These are phyloP conservation scores for Talaromyces wortmannii DNA, from an alignment of 495 filamentous ascomycete genomes.

Conservation along the genomic window DNA sequence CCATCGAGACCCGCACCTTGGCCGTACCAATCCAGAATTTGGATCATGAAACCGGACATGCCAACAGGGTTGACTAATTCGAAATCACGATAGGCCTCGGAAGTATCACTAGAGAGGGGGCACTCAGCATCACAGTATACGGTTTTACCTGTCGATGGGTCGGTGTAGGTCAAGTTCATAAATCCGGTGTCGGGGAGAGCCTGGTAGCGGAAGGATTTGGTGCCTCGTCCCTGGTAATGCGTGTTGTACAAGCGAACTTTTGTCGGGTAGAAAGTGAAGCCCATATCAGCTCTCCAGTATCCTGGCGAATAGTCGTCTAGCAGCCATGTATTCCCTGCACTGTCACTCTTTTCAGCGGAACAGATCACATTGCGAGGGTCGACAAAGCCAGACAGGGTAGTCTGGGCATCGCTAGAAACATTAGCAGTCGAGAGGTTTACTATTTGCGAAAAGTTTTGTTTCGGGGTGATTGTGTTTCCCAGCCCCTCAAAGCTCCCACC, in stretches of 20 bases:
- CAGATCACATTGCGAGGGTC: conserved; percentile 85
- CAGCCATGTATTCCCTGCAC: conserved; percentile 73
- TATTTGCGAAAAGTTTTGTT: conserved; percentile 60
- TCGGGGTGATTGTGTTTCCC: conserved; percentile 64
- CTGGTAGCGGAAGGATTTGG: conserved; percentile 76
- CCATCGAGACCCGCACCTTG: conserved; percentile 79
- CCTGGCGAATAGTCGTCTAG: conserved; percentile 73
- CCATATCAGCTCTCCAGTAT: conserved; percentile 77
- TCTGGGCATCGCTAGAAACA: conserved; percentile 58
- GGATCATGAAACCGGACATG: conserved; percentile 82
- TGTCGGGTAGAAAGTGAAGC: conserved; percentile 74
- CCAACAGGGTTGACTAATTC: conserved; percentile 79
- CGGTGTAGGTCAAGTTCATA: conserved; percentile 90
- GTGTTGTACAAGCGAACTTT: conserved; percentile 90
- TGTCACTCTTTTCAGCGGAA: conserved; percentile 57
- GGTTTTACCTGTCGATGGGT: conserved; percentile 58
- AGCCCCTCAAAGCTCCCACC: conserved; percentile 87
- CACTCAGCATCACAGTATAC: conserved; percentile 70
- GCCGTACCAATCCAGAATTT: conserved; percentile 82
- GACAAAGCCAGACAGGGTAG: conserved; percentile 55
- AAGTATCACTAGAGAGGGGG: conserved; percentile 62
- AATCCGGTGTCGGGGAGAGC: conserved; percentile 81
- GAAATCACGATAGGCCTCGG: conserved; percentile 76
- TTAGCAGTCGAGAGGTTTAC: conserved; percentile 76
- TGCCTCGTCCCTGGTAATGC: conserved; percentile 76